Conservation (phyloP, 768 basidiomycete species). For the Macrolepiota fuliginosa region DNA sequence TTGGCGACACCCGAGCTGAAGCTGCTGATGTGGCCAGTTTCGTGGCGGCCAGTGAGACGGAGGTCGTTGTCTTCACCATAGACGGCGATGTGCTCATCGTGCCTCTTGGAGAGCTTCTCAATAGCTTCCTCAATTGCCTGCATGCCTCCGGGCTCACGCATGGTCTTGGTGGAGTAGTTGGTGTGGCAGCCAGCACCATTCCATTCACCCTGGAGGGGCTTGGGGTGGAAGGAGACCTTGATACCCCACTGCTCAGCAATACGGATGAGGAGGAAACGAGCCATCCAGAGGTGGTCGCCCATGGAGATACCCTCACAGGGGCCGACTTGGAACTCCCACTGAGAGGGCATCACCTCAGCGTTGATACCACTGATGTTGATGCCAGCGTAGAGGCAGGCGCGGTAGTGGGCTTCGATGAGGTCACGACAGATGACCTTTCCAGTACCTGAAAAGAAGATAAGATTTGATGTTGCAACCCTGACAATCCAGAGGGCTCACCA, state of each 20-base stretch:
- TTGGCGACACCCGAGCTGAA: conserved; percentile 97
- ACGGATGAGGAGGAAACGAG: conserved; percentile 92
- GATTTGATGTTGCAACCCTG: conserved; percentile 11
- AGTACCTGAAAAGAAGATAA: conserved; percentile 55
- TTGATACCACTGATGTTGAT: conserved; percentile 99
- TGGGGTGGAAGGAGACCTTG: conserved; percentile 99
- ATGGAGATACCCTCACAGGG: conserved; percentile 97
- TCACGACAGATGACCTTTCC: conserved; percentile 99
- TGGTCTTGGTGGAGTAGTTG: conserved; percentile 94
- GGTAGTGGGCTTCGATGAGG: conserved; percentile 98
- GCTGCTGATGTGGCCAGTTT: conserved; percentile 89
- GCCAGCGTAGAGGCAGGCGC: conserved; percentile 91
- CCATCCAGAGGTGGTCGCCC: conserved; percentile 99
- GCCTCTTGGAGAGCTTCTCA: conserved; percentile 87
- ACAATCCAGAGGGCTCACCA: conserved; percentile 48
- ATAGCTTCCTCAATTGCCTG: conserved; percentile 90
- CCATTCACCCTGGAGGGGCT: conserved; percentile 96
- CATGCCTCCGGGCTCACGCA: conserved; percentile 94
- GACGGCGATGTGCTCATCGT: conserved; percentile 94
- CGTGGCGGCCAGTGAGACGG: conserved; percentile 93
- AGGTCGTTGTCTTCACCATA: conserved; percentile 98
- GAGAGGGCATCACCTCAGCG: conserved; percentile 99
- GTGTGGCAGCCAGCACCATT: conserved; percentile 99
- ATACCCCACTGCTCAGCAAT: conserved; percentile 97
- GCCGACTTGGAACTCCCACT: conserved; percentile 99